Percentiles rank a stretch among this genome's conserved stretches.
These are phyloP conservation scores for Endogone sp. DNA, from an alignment of 192 early-diverging fungal genomes.

Conservation along the genomic window DNA sequence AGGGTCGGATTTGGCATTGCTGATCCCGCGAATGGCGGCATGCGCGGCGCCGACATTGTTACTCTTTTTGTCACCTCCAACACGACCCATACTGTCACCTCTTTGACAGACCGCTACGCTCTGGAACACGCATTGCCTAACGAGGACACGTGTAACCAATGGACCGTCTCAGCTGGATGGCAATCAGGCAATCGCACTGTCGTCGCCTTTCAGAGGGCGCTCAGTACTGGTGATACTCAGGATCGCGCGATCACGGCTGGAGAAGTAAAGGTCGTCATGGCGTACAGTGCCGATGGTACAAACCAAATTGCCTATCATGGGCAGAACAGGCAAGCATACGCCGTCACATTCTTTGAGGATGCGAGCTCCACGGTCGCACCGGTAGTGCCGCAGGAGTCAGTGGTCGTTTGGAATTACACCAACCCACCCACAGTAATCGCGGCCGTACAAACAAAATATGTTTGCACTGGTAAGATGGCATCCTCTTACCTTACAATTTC, in stretches of 20 bases:
- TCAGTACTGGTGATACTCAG: background rate
- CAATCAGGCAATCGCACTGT: background rate
- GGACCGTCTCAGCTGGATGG: background rate
- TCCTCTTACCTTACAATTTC: background rate
- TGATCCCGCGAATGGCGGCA: background rate
- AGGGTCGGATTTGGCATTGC: background rate
- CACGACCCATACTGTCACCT: background rate
- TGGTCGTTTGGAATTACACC: background rate
- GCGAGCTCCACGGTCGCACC: background rate
- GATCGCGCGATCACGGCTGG: background rate
- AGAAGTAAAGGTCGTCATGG: background rate
- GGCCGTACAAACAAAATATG: background rate
- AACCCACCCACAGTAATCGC: background rate
- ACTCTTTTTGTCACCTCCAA: background rate
- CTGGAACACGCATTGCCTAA: background rate
- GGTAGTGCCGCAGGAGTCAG: background rate
- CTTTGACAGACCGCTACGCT: background rate
- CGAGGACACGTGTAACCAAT: background rate
- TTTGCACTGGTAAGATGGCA: background rate
- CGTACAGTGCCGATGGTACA: background rate
- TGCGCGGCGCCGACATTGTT: background rate
- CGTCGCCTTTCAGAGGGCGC: background rate
- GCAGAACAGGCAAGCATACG: background rate
- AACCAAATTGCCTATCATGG: background rate
- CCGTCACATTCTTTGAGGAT: background rate